Percentiles rank a stretch among this genome's conserved stretches.
Evolutionary conservation across 192 early-diverging fungal species (phyloP).

Genomic region (Coemansia sp.): DNA sequence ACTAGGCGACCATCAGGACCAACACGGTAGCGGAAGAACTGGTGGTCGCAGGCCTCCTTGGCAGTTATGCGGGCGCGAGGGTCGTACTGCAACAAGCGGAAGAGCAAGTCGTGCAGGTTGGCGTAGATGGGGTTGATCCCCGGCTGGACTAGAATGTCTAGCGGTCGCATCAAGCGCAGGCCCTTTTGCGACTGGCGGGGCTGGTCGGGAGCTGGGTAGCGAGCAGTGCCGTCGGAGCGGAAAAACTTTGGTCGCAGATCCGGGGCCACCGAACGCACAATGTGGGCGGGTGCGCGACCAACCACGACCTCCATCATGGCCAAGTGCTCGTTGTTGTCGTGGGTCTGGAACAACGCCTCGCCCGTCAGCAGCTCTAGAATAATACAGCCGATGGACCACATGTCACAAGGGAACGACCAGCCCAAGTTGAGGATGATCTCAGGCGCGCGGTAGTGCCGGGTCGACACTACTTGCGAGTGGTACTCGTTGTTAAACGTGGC

Average conservation of each 20-base stretch:
- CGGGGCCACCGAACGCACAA: constrained; percentile 59
- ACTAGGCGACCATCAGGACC: constrained; percentile 51
- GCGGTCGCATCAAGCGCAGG: constrained; percentile 46
- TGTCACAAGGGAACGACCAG: constrained; percentile 97
- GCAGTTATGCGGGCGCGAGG: constrained; percentile 81
- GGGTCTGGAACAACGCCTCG: constrained; percentile 96
- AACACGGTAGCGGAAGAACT: constrained; percentile 76
- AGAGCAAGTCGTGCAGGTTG: constrained; percentile 74
- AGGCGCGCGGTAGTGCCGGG: constrained; percentile 95
- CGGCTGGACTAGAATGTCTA: constrained; percentile 56
- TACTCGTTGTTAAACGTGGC: constrained; percentile 94
- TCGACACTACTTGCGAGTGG: constrained; percentile 90
- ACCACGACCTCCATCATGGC: constrained; percentile 95
- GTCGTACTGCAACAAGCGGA: constrained; percentile 77
- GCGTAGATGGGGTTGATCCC: constrained; percentile 52
- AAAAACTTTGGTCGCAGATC: constrained; percentile 50
- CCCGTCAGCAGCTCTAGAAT: constrained; percentile 95
- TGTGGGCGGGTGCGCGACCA: constrained; percentile 72
- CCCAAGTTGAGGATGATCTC: constrained; percentile 94
- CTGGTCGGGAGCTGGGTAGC: constrained; percentile 50
- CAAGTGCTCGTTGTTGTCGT: constrained; percentile 96
- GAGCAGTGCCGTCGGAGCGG: constrained; percentile 35
- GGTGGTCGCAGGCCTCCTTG: constrained; percentile 80
- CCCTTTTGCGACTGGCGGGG: constrained; percentile 44
- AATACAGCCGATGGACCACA: constrained; percentile 98